These are phyloP conservation scores for Meyerozyma athensensis DNA, from an alignment of 1,139 yeast species.

Conservation along the genomic window DNA sequence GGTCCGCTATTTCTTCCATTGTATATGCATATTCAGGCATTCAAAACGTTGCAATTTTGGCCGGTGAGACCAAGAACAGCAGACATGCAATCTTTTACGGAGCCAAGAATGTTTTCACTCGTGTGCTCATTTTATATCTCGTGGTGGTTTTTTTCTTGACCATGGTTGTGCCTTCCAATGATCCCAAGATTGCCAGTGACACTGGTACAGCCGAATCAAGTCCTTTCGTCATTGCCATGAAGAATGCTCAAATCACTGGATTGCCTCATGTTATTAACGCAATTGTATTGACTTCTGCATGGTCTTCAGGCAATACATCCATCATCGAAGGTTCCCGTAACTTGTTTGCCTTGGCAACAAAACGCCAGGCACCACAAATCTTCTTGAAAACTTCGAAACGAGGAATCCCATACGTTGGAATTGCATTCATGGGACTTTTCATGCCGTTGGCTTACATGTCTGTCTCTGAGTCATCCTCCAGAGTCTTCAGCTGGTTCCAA, in stretches of 20 bases:
- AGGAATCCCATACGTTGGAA: constrained; percentile 23
- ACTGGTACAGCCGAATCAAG: constrained; percentile 25
- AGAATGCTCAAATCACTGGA: constrained; percentile 11
- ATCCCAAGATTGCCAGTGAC: constrained; percentile 18
- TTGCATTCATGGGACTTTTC: constrained; percentile 35
- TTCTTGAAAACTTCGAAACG: constrained; percentile 9
- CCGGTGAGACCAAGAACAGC: constrained; percentile 28
- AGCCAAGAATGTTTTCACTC: constrained; percentile 3
- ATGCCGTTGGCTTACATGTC: constrained; percentile 35
- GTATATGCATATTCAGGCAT: constrained; percentile 40
- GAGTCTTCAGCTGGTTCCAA: constrained; percentile 36
- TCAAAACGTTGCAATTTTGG: constrained; percentile 37
- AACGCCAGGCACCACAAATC: constrained; percentile 8
- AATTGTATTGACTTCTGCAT: constrained; percentile 7
- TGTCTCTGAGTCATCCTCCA: constrained; percentile 29
- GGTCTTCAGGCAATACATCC: constrained; percentile 4
- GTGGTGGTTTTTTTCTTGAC: constrained; percentile 38
- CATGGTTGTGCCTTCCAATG: constrained; percentile 35
- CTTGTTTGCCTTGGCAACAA: constrained; percentile 5
- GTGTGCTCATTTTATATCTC: constrained; percentile 6
- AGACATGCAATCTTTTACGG: constrained; percentile 4
- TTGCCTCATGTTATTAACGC: constrained; percentile 9
- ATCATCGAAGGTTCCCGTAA: constrained; percentile 6
- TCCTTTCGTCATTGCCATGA: constrained; percentile 46
- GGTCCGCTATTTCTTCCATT: constrained; percentile 38